A percentile compares a stretch with the other conserved stretches of the same genome.
Conservation (phyloP, 192 early-diverging fungal species). For the Funneliformis geosporum region DNA sequence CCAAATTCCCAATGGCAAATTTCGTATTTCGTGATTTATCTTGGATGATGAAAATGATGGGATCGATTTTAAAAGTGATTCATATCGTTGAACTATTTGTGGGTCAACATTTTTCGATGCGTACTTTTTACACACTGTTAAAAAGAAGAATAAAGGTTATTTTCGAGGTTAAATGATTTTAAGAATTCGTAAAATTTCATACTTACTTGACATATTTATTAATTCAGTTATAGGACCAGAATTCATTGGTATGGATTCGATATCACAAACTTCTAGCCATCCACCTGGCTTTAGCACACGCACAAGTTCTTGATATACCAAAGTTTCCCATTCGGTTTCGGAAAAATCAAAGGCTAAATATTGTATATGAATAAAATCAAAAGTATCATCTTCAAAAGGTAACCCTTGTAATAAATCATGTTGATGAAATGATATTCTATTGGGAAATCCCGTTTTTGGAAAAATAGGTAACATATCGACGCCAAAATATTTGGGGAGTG, state of each 20-base stretch:
- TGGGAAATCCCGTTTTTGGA: slow-evolving; percentile 35
- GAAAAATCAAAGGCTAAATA: not conserved
- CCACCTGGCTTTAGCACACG: slow-evolving; percentile 10
- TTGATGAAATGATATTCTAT: slow-evolving; percentile 41
- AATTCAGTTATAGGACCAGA: no score
- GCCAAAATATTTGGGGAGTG: slow-evolving; percentile 38
- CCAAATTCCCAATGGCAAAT: no score
- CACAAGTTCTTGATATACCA: not conserved
- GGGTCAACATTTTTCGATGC: no score
- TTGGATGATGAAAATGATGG: no score
- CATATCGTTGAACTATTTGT: no score
- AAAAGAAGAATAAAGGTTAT: no score
- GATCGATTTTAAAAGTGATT: no score
- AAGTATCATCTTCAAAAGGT: slow-evolving; percentile 48
- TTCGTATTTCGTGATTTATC: no score
- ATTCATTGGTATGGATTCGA: not conserved
- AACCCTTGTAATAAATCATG: slow-evolving; percentile 33
- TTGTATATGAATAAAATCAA: slow-evolving; percentile 1
- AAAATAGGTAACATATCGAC: slow-evolving; percentile 40
- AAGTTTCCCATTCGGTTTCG: not conserved
- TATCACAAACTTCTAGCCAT: not conserved
- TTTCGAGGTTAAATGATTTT: no score
- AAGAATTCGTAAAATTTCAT: no score
- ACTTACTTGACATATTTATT: no score
- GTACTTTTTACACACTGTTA: no score